phyloP scores from a whole-genome alignment of 352 stramenopile species.

The Globisporangium cystogenes region DNA sequence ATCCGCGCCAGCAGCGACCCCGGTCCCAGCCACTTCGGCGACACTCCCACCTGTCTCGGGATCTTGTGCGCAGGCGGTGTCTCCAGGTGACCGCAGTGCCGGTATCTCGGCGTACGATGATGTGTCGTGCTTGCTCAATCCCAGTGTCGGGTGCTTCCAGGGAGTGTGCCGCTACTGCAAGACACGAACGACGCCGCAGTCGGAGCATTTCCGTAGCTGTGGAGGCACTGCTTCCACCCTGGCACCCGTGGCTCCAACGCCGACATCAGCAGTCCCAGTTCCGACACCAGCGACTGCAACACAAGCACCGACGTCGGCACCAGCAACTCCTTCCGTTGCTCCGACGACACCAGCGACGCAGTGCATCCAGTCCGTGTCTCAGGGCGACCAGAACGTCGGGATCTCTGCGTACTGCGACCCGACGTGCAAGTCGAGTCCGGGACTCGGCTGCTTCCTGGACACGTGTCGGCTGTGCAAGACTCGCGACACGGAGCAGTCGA shows the following conservation, averaged over 20 bases:
- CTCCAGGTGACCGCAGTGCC: neutral
- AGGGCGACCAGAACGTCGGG: neutral
- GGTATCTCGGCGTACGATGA: slow-evolving; percentile 4
- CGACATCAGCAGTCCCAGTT: too few species aligned
- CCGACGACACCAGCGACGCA: too few species aligned
- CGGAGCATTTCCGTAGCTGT: neutral
- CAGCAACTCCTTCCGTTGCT: too few species aligned
- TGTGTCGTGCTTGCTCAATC: neutral
- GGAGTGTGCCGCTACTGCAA: slow-evolving; percentile 4
- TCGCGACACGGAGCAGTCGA: neutral
- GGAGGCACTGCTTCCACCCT: too few species aligned
- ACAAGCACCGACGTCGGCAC: too few species aligned
- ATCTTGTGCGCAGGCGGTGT: neutral
- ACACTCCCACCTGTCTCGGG: neutral
- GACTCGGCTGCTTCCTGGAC: slow-evolving; percentile 2
- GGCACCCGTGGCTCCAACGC: too few species aligned
- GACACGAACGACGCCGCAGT: neutral
- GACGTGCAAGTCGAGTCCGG: neutral
- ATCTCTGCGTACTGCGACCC: slow-evolving; percentile 3
- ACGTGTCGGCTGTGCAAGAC: slow-evolving; percentile 6
- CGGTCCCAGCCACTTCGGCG: neutral
- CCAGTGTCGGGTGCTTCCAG: neutral
- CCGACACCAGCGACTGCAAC: too few species aligned
- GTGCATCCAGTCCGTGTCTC: too few species aligned
- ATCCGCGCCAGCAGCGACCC: neutral